A percentile compares a stretch with the other conserved stretches of the same genome.
These are phyloP conservation scores for Botrytis sinoallii DNA, from an alignment of 2,329 filamentous ascomycete genomes.

Conservation along the genomic window DNA sequence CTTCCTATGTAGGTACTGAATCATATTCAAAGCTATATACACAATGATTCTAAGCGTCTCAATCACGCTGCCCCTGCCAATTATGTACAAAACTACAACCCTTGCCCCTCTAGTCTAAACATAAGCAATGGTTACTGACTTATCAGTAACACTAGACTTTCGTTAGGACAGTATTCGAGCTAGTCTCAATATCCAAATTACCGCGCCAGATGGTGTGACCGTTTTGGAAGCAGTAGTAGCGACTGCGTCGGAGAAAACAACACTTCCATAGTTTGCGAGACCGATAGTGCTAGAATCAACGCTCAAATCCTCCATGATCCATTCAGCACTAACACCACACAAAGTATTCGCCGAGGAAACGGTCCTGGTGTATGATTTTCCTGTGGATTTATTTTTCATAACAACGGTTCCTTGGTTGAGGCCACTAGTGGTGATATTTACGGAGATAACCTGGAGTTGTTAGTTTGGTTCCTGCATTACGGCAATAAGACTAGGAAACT, in stretches of 20 bases:
- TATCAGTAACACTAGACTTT: neutral
- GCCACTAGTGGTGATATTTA: constrained; percentile 32
- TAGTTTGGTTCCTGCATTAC: neutral
- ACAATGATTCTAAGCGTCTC: neutral
- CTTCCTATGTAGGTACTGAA: neutral
- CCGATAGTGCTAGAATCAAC: constrained; percentile 39
- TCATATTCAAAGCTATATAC: neutral
- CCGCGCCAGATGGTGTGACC: neutral
- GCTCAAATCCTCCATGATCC: constrained; percentile 51
- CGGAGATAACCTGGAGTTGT: constrained; percentile 38
- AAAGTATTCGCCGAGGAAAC: constrained; percentile 38
- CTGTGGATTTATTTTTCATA: constrained; percentile 46
- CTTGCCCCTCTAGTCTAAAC: neutral
- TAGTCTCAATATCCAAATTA: constrained; percentile 3
- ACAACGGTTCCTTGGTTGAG: constrained; percentile 40
- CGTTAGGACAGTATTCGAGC: neutral
- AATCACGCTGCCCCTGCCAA: no score
- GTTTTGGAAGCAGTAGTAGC: constrained; percentile 2
- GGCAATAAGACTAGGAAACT: neutral
- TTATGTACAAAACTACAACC: neutral
- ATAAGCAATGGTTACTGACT: neutral
- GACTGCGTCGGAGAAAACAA: constrained; percentile 42
- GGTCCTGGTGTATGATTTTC: constrained; percentile 43
- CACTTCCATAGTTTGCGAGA: constrained; percentile 45
- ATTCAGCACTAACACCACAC: constrained; percentile 47